Evolutionary conservation across 2,329 filamentous ascomycete genomes (phyloP).

Genomic region (Neopestalotiopsis rosae): DNA sequence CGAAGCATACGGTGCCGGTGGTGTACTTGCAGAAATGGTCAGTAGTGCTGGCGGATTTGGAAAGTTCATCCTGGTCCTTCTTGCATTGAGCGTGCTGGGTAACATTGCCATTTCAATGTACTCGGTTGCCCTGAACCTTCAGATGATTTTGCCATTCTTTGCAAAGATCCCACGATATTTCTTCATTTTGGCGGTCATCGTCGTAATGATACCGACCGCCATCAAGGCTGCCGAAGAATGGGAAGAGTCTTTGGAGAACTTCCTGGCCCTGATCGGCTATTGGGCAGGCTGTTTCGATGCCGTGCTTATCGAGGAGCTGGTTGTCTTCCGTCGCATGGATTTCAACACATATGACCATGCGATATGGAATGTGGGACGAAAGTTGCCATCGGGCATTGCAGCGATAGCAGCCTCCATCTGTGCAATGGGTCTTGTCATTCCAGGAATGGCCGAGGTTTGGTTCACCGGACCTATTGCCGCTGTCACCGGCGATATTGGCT

Average conservation of each 20-base stretch:
- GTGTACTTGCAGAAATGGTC: constrained; percentile 31
- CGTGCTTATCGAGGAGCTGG: constrained; percentile 49
- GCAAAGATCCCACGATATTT: constrained; percentile 45
- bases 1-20: constrained; percentile 27
- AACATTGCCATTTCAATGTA: constrained; percentile 45
- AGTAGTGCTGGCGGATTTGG: constrained; percentile 38
- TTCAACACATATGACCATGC: constrained; percentile 51
- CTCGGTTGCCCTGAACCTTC: constrained; percentile 44
- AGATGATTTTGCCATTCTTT: constrained; percentile 46
- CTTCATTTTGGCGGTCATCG: constrained; percentile 45
- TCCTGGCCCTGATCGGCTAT: constrained; percentile 50
- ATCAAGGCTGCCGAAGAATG: constrained; percentile 46
- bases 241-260: constrained; percentile 48
- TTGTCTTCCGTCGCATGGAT: constrained; percentile 52
- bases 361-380: constrained; percentile 51
- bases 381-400: constrained; percentile 52
- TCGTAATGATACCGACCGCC: constrained; percentile 46
- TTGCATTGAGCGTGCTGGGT: constrained; percentile 43
- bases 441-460: constrained; percentile 49
- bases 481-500: constrained; percentile 50
- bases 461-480: constrained; percentile 48
- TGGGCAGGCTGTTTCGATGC: constrained; percentile 49
- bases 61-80: constrained; percentile 43
- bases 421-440: constrained; percentile 51
- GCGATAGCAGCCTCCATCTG: constrained; percentile 51